Evolutionary conservation across 2,329 filamentous ascomycete species (phyloP), one percentile per base, ranked within the genome.

Genomic region (Penicillium sp.): DNA sequence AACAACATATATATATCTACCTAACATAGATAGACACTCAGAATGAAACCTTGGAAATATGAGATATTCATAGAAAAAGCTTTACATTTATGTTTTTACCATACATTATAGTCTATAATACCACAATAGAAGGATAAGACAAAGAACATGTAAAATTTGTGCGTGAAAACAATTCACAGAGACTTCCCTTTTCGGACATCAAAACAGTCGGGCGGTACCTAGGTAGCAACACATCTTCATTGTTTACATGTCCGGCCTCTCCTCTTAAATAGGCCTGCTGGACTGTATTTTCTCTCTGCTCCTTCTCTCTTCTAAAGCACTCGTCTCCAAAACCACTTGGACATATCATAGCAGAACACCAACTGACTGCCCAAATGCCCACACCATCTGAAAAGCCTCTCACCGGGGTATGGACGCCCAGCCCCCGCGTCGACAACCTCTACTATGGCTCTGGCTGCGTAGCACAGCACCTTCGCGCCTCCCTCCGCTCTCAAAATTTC

Each of bases 381-480:
- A n/a, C 11, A 30, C 6, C 46, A 30, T 9, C 23, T 12, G 16
- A 30, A 12, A 47, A 47, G 46, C 46, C 46, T 47, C 46, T 47
- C 3, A 3, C 11, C n/a, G 46, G 46, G 3, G 5, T 30, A 12
- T 47, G 23, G 23, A 21, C 28, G 21, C 21, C 46, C 14, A 21
- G 26, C 46, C 23, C 23, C 21, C 12, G 16, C 2, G 23, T 12
- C 16, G 20, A 30, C 4, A 47, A 30, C 18, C n/a, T 83, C 5
- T 76, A 77, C 67, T 83, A 83, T 60, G 80, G 80, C 14, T 64
- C 76, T 4, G 64, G 72, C 24, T 76, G 73, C 7, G 80, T 83
- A 3, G 58, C 72, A 56, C 74, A 75, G 9, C 71, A 83, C 60
- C 68, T 83, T 2, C 58, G 79, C 12, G 68, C 72, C 20, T 73